Evolutionary conservation across 75 land plant species (phyloP), one percentile per base, ranked within the genome.

Genomic region (Selaginella moellendorffii): DNA sequence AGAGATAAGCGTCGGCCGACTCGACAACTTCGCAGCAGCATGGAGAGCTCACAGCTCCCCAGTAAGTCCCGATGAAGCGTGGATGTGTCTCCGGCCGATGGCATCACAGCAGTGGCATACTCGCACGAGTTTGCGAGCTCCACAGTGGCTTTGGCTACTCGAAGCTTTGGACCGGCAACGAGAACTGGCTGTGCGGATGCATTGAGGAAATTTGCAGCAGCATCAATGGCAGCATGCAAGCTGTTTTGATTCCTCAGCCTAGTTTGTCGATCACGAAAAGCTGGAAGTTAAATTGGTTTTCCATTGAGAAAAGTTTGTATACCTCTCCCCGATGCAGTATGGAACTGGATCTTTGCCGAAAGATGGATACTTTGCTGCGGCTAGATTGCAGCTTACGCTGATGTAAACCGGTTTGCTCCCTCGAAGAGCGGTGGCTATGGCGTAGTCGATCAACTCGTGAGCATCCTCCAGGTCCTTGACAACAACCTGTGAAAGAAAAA

Each of bases 21-120:
- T 56, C 59, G 19, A 21, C 59, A 8, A 56, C n/a, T n/a, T 56
- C n/a, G 24, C 73, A 72, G 66, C 81, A 80, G 56, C 76, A 83
- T 31, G 63, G 54, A 24, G 78, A 71, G 78, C 86, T 86, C 0
- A 86, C 80, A 27, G 86, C 83, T 8, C 86, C 90, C 90, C 90
- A 86, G 26, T 83, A 86, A 8, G 89, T 82, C n/a, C 89, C 89
- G n/a, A 86, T 80, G 59, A 86, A 82, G 28, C 74, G 77, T 1
- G 80, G 83, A 62, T 78, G 86, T 22, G 71, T 67, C 66, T 86
- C 86, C 36, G 28, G 74, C 86, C 8, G 90, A 78, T 0, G 86
- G 83, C 86, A 86, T 83, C 2, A 79, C 77, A 26, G 86, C 83
- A 26, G 80, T 54, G 5, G 86, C 74, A 73, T 86, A 83, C 0